phyloP scores from a whole-genome alignment of 2,329 filamentous ascomycete species.

The Penicillium frequentans region DNA sequence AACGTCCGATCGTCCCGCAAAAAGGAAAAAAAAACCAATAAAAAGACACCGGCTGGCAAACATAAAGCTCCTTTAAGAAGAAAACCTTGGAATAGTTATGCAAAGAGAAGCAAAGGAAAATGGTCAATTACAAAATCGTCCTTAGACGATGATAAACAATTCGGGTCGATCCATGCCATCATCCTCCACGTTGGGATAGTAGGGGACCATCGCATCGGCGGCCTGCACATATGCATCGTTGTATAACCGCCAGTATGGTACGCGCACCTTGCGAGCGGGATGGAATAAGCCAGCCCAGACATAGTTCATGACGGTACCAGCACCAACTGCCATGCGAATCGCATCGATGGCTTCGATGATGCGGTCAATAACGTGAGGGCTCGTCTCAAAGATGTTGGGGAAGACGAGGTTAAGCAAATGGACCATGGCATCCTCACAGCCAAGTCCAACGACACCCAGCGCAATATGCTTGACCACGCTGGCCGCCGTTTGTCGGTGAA shows the following conservation, averaged over 20 bases:
- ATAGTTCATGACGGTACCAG: constrained; percentile 94
- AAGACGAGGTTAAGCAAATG: constrained; percentile 95
- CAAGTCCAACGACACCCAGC: constrained; percentile 92
- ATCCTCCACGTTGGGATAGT: constrained; percentile 85
- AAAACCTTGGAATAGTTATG: constrained; percentile 18
- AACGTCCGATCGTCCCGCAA: constrained; percentile 24
- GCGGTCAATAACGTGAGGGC: constrained; percentile 95
- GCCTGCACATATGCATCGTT: constrained; percentile 95
- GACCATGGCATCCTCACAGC: constrained; percentile 97
- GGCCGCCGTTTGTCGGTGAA: constrained; percentile 94
- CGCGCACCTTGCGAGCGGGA: constrained; percentile 88
- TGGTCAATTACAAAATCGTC: constrained; percentile 13
- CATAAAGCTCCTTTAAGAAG: constrained; percentile 13
- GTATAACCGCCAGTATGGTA: constrained; percentile 94
- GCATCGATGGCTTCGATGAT: constrained; percentile 98
- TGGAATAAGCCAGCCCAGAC: constrained; percentile 98
- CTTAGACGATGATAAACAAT: constrained; percentile 76
- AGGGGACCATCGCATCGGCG: constrained; percentile 93
- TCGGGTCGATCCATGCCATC: constrained; percentile 77
- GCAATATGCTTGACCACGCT: constrained; percentile 98
- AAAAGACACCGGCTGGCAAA: constrained; percentile 21
- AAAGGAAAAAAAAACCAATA: constrained; percentile 9
- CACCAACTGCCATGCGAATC: constrained; percentile 88
- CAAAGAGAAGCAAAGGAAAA: constrained; percentile 17
- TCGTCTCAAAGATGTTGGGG: constrained; percentile 97